Evolutionary conservation across 176 grass and related monocot genomes (phyloP).

Genomic region (Rhynchospora breviuscula): DNA sequence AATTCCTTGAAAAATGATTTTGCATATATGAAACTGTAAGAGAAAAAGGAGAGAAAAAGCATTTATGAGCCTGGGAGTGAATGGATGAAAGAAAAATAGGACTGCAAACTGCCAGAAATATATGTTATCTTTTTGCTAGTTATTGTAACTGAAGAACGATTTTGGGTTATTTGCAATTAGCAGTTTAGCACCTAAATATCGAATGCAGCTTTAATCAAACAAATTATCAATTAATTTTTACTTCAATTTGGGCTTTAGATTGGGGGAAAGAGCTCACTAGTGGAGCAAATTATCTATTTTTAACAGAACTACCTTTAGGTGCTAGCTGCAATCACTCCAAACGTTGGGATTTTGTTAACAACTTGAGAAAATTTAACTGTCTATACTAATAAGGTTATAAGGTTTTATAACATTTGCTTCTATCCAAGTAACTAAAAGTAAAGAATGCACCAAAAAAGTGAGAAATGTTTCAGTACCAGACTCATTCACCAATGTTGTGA

Average conservation of each 20-base stretch:
- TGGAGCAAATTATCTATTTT: background rate
- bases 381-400: background rate
- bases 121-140: background rate
- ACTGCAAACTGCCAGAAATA: background rate
- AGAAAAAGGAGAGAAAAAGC: conserved; percentile 2
- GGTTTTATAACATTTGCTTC: background rate
- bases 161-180: background rate
- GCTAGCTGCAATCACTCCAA: background rate
- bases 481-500: conserved; percentile 34
- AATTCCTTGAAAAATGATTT: conserved; percentile 27
- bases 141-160: background rate
- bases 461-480: conserved; percentile 27
- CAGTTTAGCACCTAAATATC: background rate
- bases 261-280: background rate
- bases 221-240: background rate
- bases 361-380: background rate
- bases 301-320: background rate
- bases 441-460: background rate
- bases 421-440: background rate
- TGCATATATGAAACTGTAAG: conserved; percentile 43
- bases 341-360: background rate
- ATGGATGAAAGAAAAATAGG: background rate
- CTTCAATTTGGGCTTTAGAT: background rate
- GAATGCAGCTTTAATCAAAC: background rate
- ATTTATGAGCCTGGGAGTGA: conserved; percentile 10